These are phyloP conservation scores for Colletotrichum spaethianum DNA, from an alignment of 2,329 filamentous ascomycete genomes.

Conservation along the genomic window DNA sequence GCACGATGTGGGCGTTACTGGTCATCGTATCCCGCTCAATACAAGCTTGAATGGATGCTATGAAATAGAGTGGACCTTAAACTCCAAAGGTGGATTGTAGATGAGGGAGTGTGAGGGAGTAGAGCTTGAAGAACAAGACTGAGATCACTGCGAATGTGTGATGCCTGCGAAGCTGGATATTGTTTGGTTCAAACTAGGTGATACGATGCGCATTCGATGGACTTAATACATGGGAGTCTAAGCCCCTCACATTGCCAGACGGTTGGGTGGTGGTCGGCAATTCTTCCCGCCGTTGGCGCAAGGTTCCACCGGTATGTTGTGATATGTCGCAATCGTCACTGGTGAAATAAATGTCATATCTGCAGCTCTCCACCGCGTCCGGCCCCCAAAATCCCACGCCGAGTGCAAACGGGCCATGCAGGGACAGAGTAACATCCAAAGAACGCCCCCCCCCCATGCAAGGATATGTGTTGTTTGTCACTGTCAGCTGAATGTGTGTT, in stretches of 20 bases:
- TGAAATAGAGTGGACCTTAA: too few relatives aligned
- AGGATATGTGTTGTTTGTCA: neutral
- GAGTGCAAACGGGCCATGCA: conserved; percentile 1
- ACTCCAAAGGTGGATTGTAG: neutral
- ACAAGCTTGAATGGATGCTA: too few relatives aligned
- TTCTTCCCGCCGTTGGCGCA: conserved; percentile 1
- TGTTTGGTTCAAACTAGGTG: neutral
- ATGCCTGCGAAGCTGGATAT: neutral
- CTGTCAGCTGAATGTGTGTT: neutral
- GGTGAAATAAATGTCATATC: neutral
- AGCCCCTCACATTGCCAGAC: neutral
- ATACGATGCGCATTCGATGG: neutral
- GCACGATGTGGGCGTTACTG: conserved; percentile 35
- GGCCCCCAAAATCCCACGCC: neutral
- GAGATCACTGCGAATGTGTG: too few relatives aligned
- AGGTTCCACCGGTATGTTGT: conserved; percentile 22
- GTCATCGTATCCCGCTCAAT: conserved; percentile 9
- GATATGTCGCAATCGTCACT: conserved; percentile 38
- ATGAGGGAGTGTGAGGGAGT: neutral
- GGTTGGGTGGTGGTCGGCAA: neutral
- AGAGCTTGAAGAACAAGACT: too few relatives aligned
- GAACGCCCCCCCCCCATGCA: neutral
- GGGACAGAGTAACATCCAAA: neutral
- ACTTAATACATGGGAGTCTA: neutral
- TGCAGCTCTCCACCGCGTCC: neutral